Conservation (phyloP, 1,139 yeast species). For the Yamadazyma mexicana region DNA sequence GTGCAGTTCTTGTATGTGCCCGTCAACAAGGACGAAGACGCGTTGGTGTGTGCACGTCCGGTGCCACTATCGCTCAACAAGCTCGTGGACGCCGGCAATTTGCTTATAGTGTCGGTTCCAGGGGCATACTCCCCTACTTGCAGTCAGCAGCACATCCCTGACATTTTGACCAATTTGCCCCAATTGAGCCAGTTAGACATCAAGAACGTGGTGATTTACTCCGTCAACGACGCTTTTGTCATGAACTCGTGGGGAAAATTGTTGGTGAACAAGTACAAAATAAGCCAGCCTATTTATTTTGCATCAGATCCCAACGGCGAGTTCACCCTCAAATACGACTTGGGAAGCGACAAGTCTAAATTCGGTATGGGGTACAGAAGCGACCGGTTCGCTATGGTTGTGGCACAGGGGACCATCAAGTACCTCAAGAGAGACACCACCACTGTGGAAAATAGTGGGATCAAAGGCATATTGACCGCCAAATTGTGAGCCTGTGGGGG, state of each 20-base stretch:
- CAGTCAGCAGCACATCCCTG: constrained; percentile 80
- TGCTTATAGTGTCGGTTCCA: constrained; percentile 79
- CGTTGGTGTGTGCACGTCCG: constrained; percentile 52
- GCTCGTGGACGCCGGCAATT: constrained; percentile 28
- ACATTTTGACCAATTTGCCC: constrained; percentile 51
- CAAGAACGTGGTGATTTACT: constrained; percentile 16
- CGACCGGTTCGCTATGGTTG: constrained; percentile 70
- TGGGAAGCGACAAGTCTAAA: constrained; percentile 38
- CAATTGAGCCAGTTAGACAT: constrained; percentile 38
- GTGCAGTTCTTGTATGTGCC: constrained; percentile 60
- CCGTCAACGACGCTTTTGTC: constrained; percentile 18
- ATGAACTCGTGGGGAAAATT: constrained; percentile 36
- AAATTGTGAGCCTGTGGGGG: constrained; percentile 40
- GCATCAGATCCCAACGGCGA: constrained; percentile 74
- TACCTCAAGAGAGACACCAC: constrained; percentile 16
- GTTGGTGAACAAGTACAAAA: constrained; percentile 14
- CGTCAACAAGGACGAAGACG: constrained; percentile 36
- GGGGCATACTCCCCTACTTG: constrained; percentile 95
- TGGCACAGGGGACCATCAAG: constrained; percentile 22
- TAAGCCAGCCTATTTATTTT: constrained; percentile 45
- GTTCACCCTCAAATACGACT: constrained; percentile 49
- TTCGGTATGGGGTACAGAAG: constrained; percentile 66
- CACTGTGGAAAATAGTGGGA: constrained; percentile 51
- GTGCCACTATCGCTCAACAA: constrained; percentile 22
- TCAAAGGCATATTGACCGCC: constrained; percentile 61